phyloP scores from a whole-genome alignment of 768 basidiomycete species.

The Termitomyces sp. region DNA sequence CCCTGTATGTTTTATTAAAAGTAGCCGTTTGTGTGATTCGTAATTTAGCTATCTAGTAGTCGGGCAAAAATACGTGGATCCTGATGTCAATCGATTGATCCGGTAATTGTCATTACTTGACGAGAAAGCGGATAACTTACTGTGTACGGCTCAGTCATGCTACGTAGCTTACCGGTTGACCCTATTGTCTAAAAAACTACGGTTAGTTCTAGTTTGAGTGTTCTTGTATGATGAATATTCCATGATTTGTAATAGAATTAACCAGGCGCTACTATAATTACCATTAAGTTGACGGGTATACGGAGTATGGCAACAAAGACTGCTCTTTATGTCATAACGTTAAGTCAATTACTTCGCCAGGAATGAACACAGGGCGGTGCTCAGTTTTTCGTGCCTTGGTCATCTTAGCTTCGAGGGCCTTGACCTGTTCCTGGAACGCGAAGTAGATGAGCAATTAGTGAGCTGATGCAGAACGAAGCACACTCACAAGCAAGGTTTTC shows the following conservation, averaged over 20 bases:
- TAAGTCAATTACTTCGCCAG: conserved; percentile 22
- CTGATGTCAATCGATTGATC: background rate
- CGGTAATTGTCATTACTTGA: no score
- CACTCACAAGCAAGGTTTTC: background rate
- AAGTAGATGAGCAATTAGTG: background rate
- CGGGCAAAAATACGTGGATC: background rate
- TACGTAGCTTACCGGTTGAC: no score
- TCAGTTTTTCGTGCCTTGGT: conserved; percentile 14
- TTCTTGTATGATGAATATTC: background rate
- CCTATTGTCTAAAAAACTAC: no score
- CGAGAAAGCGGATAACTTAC: no score
- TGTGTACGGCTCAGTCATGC: no score
- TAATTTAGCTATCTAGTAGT: background rate
- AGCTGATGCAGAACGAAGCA: background rate
- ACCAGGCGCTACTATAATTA: background rate
- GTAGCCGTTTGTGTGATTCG: background rate
- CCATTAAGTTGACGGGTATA: background rate
- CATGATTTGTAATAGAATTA: background rate
- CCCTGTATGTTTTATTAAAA: background rate
- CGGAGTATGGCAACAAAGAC: background rate
- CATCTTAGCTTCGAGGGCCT: conserved; percentile 10
- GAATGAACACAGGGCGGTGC: conserved; percentile 4
- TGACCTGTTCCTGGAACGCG: background rate
- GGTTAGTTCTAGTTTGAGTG: background rate
- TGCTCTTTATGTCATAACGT: conserved; percentile 5